phyloP scores from a whole-genome alignment of 768 basidiomycete species.

The Tulasnella sp. region DNA sequence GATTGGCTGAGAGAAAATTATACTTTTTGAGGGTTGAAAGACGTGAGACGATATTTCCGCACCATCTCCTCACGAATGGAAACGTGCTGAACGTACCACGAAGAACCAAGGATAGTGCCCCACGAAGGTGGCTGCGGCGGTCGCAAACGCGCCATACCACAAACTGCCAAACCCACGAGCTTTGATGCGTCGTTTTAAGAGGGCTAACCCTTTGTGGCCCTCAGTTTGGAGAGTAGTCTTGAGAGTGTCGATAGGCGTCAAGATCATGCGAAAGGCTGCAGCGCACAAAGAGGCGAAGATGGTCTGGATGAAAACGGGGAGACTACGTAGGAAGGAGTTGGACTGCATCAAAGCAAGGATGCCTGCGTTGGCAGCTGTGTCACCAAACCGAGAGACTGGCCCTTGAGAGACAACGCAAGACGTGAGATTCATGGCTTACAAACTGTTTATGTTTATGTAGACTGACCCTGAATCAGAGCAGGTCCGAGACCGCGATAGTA shows the following conservation, averaged over 20 bases:
- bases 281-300: conserved; percentile 67
- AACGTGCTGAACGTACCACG: conserved; percentile 28
- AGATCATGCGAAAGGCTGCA: conserved; percentile 77
- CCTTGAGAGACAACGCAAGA: conserved; percentile 23
- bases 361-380: conserved; percentile 89
- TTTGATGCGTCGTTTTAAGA: conserved; percentile 59
- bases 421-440: neutral
- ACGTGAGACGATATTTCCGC: neutral
- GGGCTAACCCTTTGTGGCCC: conserved; percentile 53
- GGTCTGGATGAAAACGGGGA: conserved; percentile 62
- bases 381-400: conserved; percentile 61
- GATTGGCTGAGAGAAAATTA: conserved; percentile 57
- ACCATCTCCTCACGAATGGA: too few species aligned
- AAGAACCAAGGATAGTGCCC: conserved; percentile 89
- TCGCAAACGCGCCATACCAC: conserved; percentile 88
- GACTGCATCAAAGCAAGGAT: conserved; percentile 76
- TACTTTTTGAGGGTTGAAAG: conserved; percentile 32
- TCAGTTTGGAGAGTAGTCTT: conserved; percentile 95
- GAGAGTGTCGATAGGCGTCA: conserved; percentile 86
- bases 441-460: neutral
- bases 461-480: conserved; percentile 66
- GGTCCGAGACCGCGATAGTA: conserved; percentile 83
- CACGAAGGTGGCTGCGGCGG: conserved; percentile 87
- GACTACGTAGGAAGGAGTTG: conserved; percentile 53
- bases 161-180: conserved; percentile 64